phyloP scores from a whole-genome alignment of 805 yeast species.

The Cyberlindnera nakhonratchasimensis region DNA sequence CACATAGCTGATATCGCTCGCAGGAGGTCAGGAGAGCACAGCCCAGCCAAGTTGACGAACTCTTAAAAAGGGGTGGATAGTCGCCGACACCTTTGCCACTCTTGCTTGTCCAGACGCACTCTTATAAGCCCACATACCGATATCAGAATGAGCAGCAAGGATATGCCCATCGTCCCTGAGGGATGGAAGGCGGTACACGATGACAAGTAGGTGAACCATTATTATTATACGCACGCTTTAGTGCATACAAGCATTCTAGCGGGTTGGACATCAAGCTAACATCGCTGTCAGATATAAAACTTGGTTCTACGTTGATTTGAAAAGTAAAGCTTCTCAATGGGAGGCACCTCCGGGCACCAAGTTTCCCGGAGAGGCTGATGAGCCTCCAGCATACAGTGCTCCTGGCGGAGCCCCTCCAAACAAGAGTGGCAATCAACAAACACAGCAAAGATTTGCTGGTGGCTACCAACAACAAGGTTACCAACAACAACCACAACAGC shows the following conservation, averaged over 20 bases:
- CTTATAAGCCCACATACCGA: too few relatives aligned
- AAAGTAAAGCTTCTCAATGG: constrained; percentile 84
- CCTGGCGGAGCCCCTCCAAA: constrained; percentile 8
- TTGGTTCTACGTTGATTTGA: constrained; percentile 77
- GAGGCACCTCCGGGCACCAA: constrained; percentile 67
- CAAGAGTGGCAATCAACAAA: constrained; percentile 7
- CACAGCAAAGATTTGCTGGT: constrained; percentile 7
- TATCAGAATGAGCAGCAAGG: constrained; percentile 9
- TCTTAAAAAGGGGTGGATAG: not conserved
- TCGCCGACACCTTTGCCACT: not conserved
- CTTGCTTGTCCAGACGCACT: too few relatives aligned
- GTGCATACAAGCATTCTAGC: too few relatives aligned
- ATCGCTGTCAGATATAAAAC: constrained; percentile 50
- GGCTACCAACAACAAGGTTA: constrained; percentile 29
- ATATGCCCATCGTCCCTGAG: constrained; percentile 51
- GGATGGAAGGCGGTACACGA: constrained; percentile 79
- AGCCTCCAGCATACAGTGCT: constrained; percentile 37
- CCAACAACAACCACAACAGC: constrained; percentile 12
- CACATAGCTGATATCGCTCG: too few relatives aligned
- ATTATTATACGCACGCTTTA: too few relatives aligned
- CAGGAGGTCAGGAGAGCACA: not conserved
- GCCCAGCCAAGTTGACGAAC: not conserved
- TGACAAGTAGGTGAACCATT: constrained; percentile 41
- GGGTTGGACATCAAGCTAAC: too few relatives aligned
- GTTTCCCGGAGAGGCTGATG: constrained; percentile 36